phyloP scores from a whole-genome alignment of 768 basidiomycete genomes.

The Suillus brevipes region DNA sequence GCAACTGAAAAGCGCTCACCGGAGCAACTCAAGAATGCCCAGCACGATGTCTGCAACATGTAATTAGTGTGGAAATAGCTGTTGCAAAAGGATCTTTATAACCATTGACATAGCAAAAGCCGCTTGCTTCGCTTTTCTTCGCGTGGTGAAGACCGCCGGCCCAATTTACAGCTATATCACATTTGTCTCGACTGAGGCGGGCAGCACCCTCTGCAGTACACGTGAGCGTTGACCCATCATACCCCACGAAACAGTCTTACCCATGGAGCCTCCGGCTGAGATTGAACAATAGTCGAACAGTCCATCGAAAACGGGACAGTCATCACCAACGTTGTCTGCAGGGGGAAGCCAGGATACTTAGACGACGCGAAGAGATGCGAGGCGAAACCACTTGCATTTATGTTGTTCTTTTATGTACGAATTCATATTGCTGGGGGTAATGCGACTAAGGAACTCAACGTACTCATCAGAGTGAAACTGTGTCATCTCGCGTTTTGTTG shows the following conservation, averaged over 20 bases:
- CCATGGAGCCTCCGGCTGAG: conserved; percentile 99
- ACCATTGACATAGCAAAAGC: conserved; percentile 99
- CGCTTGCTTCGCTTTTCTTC: conserved; percentile 98
- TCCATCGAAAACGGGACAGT: conserved; percentile 98
- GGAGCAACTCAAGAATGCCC: conserved; percentile 89
- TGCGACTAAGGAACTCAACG: conserved; percentile 92
- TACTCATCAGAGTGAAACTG: conserved; percentile 99
- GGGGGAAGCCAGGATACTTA: conserved; percentile 2
- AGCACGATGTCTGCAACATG: conserved; percentile 84
- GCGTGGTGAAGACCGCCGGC: conserved; percentile 98
- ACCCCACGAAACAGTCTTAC: conserved; percentile 44
- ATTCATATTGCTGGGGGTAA: conserved; percentile 95
- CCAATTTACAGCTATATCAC: conserved; percentile 99
- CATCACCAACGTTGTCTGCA: conserved; percentile 95
- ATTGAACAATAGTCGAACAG: conserved; percentile 99
- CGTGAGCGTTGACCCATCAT: conserved; percentile 2
- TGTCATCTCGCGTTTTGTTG: conserved; percentile 99
- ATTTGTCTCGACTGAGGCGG: conserved; percentile 91
- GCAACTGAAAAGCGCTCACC: conserved; percentile 44
- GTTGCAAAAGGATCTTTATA: not conserved
- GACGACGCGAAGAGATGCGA: not conserved
- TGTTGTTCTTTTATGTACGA: conserved; percentile 92
- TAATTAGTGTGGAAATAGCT: conserved; percentile 1
- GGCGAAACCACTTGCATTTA: conserved; percentile 66
- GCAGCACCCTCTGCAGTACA: conserved; percentile 86